A percentile compares a stretch with the other conserved stretches of the same genome.
Evolutionary conservation across 495 filamentous ascomycete species (phyloP).

Genomic region (Penicillium fimorum): DNA sequence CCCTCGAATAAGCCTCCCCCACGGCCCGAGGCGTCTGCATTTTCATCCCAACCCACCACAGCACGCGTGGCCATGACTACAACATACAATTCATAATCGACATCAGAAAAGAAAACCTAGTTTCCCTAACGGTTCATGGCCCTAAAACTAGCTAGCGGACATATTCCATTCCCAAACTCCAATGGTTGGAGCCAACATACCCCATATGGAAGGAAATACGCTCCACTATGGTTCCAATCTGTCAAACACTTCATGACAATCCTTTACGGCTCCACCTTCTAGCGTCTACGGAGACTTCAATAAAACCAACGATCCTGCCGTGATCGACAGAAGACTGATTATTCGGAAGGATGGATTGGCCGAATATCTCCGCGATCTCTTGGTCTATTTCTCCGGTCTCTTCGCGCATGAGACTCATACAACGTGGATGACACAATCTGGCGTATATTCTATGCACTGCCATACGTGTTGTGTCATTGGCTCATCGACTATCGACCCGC

Average conservation of each 20-base stretch:
- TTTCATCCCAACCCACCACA: not conserved
- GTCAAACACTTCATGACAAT: constrained; percentile 6
- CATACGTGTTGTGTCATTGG: not conserved
- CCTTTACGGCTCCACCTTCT: not conserved
- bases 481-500: not conserved
- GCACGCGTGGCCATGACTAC: constrained; percentile 2
- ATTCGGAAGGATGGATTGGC: not conserved
- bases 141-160: not conserved
- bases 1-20: not conserved
- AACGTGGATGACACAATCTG: not conserved
- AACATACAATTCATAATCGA: not conserved
- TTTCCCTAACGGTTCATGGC: constrained; percentile 1
- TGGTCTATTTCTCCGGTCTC: not conserved
- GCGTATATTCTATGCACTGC: not conserved
- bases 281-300: constrained; percentile 1
- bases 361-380: not conserved
- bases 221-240: constrained; percentile 2
- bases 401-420: not conserved
- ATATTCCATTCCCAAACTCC: not conserved
- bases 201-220: not conserved
- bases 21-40: not conserved
- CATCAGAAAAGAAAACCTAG: constrained; percentile 2
- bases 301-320: constrained; percentile 1
- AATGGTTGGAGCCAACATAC: not conserved
- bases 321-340: constrained; percentile 1